These are phyloP conservation scores for Microsporum ferrugineum DNA, from an alignment of 2,329 filamentous ascomycete species.

Conservation along the genomic window DNA sequence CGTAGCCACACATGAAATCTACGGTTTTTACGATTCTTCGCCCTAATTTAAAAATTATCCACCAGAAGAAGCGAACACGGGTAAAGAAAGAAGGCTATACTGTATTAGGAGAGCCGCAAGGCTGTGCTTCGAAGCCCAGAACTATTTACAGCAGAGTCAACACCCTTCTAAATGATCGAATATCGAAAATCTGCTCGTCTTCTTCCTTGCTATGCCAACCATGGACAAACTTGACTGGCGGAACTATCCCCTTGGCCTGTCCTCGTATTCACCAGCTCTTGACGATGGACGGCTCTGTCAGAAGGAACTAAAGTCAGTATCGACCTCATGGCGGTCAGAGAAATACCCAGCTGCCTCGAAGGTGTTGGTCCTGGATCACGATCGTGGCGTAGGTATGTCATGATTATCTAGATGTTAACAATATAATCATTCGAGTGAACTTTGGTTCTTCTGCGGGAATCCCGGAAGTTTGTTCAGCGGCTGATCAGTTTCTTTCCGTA, in stretches of 20 bases:
- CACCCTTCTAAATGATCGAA: neutral
- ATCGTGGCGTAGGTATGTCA: slow-evolving; percentile 8
- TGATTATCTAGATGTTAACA: neutral
- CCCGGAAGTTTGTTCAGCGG: slow-evolving; percentile 7
- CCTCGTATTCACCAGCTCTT: slow-evolving; percentile 10
- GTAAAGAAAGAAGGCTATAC: neutral
- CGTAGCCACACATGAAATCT: neutral
- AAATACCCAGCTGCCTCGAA: slow-evolving; percentile 7
- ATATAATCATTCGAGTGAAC: neutral
- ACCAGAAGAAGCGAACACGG: neutral
- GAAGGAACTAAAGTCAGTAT: slow-evolving; percentile 6
- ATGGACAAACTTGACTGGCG: slow-evolving; percentile 9
- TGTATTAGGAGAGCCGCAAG: neutral
- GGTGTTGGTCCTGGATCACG: slow-evolving; percentile 9
- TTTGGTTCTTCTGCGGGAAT: slow-evolving; percentile 3
- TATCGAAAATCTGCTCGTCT: neutral
- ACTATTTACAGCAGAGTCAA: slow-evolving; percentile 3
- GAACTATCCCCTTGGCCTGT: slow-evolving; percentile 9
- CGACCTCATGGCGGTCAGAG: slow-evolving; percentile 10
- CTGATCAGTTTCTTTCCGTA: neutral
- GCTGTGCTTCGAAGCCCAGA: neutral
- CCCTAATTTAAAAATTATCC: neutral
- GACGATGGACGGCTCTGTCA: slow-evolving; percentile 10
- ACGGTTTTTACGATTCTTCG: neutral
- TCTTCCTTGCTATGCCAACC: neutral